Evolutionary conservation across 2,329 filamentous ascomycete genomes (phyloP), one percentile per base, ranked within the genome.

Genomic region (Botrytis hyacinthi): DNA sequence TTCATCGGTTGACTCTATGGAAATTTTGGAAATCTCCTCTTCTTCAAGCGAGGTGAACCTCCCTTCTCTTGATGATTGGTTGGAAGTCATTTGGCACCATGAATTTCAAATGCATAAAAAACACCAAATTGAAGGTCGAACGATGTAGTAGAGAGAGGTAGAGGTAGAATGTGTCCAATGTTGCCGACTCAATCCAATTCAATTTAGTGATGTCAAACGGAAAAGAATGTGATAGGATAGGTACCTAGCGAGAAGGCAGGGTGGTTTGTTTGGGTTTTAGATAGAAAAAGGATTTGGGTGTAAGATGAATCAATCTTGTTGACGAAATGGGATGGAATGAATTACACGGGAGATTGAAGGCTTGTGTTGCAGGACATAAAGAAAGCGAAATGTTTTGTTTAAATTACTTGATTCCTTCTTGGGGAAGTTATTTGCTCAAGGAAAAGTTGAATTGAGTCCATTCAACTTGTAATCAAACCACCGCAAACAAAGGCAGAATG

Each of bases 21-120:
- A 91, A 0, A 85, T 87, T 60, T 89, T 73, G 2, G 89, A 91
- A 57, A 91, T 86, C 37, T 81, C 79, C 75, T 88, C 84, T 68
- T 88, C 85, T 46, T 87, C 85, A 65, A 69, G 66, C 40, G 48
- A 59, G 29, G 35, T 29, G 48, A 69, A 69, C 26, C 40, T 12
- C 18, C 12, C 54, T 69, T 22, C 32, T 10, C 8, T 40, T 40
- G 42, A 32, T 22, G 22, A 10, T 12, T 54, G 51, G 37, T 29
- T 54, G 65, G 35, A n/a, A 35, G 35, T 57, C 48, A 69, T 69
- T n/a, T 69, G 40, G 66, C 48, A 57, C 48, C 18, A 57, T 44
- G n/a, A 57, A 42, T 26, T 8, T n/a, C 22, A 35, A 32, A 69
- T 42, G n/a, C 6, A 57, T n/a, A 1, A 66, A n/a, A 3, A 1